Percentiles rank a stretch among this genome's conserved stretches.
phyloP scores from a whole-genome alignment of 2,329 filamentous ascomycete species.

The Rutstroemia sp. region DNA sequence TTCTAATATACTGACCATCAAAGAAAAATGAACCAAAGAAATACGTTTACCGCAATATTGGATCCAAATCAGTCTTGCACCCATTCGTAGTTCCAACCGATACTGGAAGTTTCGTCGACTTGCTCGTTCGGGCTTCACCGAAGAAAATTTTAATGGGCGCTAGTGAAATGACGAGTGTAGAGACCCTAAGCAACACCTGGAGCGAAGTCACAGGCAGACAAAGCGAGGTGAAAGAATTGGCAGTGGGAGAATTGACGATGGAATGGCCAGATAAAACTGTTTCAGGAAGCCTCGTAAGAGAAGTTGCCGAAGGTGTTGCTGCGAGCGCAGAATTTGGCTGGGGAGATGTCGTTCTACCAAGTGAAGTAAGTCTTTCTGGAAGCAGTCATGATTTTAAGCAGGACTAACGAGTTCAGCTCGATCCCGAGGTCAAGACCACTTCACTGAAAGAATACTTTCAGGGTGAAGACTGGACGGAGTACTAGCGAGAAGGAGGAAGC shows the following conservation, averaged over 20 bases:
- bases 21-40: slow-evolving; percentile 8
- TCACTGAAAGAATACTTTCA: slow-evolving; percentile 17
- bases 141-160: slow-evolving; percentile 19
- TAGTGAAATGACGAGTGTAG: slow-evolving; percentile 13
- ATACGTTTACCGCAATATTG: slow-evolving; percentile 11
- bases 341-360: slow-evolving; percentile 25
- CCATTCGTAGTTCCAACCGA: slow-evolving; percentile 27
- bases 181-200: slow-evolving; percentile 17
- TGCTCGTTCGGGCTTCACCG: slow-evolving; percentile 15
- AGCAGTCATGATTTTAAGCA: background rate
- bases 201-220: slow-evolving; percentile 14
- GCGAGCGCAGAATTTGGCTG: slow-evolving; percentile 33
- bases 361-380: slow-evolving; percentile 14
- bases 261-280: slow-evolving; percentile 24
- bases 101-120: slow-evolving; percentile 28
- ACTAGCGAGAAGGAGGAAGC: background rate
- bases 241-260: slow-evolving; percentile 12
- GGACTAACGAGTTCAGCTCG: slow-evolving; percentile 12
- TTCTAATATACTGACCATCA: background rate
- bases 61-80: slow-evolving; percentile 10
- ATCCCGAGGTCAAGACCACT: slow-evolving; percentile 14
- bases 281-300: slow-evolving; percentile 28
- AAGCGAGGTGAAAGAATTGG: slow-evolving; percentile 10
- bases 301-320: slow-evolving; percentile 30
- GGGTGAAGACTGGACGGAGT: slow-evolving; percentile 15